Conservation (phyloP, 768 basidiomycete species). For the Paxillus involutus region DNA sequence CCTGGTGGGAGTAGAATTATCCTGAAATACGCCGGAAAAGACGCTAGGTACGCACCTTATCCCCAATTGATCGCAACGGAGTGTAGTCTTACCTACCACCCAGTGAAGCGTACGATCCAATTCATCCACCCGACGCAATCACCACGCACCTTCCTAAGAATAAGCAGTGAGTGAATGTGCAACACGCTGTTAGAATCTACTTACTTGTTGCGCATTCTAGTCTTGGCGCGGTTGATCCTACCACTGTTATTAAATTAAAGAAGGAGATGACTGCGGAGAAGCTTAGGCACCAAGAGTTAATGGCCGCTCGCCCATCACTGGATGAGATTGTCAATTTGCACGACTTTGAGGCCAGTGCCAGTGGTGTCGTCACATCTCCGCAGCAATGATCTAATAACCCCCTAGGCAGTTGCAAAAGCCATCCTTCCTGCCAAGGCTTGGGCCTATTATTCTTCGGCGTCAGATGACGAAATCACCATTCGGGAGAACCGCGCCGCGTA, state of each 20-base stretch:
- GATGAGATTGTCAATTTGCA: constrained; percentile 82
- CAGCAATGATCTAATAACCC: not conserved
- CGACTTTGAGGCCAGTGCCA: constrained; percentile 80
- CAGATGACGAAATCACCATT: constrained; percentile 87
- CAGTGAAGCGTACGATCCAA: constrained; percentile 75
- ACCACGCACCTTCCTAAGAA: constrained; percentile 69
- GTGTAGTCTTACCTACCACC: not conserved
- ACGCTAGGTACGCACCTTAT: constrained; percentile 61
- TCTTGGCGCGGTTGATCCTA: constrained; percentile 66
- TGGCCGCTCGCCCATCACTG: constrained; percentile 64
- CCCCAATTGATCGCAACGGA: constrained; percentile 2
- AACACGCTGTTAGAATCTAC: not conserved
- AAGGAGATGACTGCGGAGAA: constrained; percentile 68
- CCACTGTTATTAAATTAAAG: constrained; percentile 61
- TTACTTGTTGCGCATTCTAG: constrained; percentile 25
- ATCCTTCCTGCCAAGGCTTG: constrained; percentile 83
- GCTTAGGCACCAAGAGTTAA: constrained; percentile 58
- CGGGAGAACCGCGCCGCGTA: constrained; percentile 87
- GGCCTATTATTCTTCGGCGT: constrained; percentile 90
- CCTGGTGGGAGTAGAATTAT: constrained; percentile 77
- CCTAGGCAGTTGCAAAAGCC: constrained; percentile 71
- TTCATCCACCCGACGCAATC: constrained; percentile 80
- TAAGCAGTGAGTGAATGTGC: constrained; percentile 56
- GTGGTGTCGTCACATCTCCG: constrained; percentile 11
- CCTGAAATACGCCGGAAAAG: constrained; percentile 83